phyloP scores from a whole-genome alignment of 1,284 basidiomycete species.

The Takashimella koratensis region DNA sequence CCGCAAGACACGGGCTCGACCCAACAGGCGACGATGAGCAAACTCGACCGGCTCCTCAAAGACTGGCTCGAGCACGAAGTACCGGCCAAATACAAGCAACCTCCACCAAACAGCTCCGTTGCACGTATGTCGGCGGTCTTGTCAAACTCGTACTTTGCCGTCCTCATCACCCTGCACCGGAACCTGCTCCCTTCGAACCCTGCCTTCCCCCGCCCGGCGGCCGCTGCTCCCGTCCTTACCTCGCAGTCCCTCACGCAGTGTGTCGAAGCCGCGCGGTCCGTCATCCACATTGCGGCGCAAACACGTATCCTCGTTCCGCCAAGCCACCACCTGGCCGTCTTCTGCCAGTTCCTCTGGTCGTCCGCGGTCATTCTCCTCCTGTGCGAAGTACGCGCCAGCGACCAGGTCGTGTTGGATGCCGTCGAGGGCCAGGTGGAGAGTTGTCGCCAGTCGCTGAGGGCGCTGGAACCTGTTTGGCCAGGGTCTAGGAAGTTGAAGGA shows the following conservation, averaged over 20 bases:
- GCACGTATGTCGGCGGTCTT: constrained; percentile 72
- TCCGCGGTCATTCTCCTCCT: constrained; percentile 81
- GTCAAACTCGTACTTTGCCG: constrained; percentile 83
- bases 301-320: constrained; percentile 79
- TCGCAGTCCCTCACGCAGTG: constrained; percentile 43
- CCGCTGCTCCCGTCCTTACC: constrained; percentile 31
- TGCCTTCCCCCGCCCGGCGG: constrained; percentile 37
- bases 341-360: constrained; percentile 85
- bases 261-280: constrained; percentile 45
- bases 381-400: constrained; percentile 76
- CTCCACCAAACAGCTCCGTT: constrained; percentile 31
- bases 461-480: constrained; percentile 83
- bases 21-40: constrained; percentile 68
- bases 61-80: constrained; percentile 70
- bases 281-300: constrained; percentile 74
- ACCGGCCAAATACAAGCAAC: constrained; percentile 59
- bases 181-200: constrained; percentile 62
- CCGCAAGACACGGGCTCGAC: constrained; percentile 61
- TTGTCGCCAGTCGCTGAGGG: constrained; percentile 65
- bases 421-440: constrained; percentile 79
- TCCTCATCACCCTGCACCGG: constrained; percentile 80
- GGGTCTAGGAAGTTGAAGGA: constrained; percentile 76
- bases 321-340: constrained; percentile 84
- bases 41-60: constrained; percentile 67
- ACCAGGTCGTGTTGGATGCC: constrained; percentile 61